These are phyloP conservation scores for Emergomyces africanus DNA, from an alignment of 2,329 filamentous ascomycete genomes.

Conservation along the genomic window DNA sequence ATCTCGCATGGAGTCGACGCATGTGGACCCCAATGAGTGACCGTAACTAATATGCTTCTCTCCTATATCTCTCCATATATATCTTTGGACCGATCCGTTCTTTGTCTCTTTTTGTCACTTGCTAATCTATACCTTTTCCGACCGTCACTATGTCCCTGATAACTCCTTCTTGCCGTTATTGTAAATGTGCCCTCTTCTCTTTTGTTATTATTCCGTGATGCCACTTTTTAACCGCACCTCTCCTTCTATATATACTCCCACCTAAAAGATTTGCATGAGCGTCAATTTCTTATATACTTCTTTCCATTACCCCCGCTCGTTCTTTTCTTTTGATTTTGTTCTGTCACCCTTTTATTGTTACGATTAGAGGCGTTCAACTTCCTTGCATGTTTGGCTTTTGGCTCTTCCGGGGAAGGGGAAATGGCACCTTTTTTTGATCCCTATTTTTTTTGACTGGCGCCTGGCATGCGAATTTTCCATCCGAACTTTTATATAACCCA, in stretches of 20 bases:
- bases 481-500: background rate
- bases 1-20: slow-evolving; percentile 37
- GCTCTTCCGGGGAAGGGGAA: background rate
- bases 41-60: background rate
- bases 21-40: background rate
- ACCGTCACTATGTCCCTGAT: background rate
- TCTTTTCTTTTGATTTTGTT: slow-evolving; percentile 15
- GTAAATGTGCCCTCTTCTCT: slow-evolving; percentile 5
- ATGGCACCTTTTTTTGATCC: background rate
- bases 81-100: background rate
- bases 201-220: slow-evolving; percentile 16
- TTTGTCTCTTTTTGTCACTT: slow-evolving; percentile 5
- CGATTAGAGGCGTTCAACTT: slow-evolving; percentile 1
- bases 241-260: background rate
- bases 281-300: slow-evolving; percentile 25
- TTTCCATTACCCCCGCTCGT: slow-evolving; percentile 8
- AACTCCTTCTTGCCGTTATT: background rate
- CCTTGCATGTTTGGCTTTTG: background rate
- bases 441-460: background rate
- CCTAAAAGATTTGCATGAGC: slow-evolving; percentile 40
- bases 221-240: background rate
- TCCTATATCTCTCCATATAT: background rate
- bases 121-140: slow-evolving; percentile 18
- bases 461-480: background rate
- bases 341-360: slow-evolving; percentile 1